Evolutionary conservation across 1,284 basidiomycete genomes (phyloP), one percentile per base, ranked within the genome.

Genomic region (Tranzscheliella williamsii): DNA sequence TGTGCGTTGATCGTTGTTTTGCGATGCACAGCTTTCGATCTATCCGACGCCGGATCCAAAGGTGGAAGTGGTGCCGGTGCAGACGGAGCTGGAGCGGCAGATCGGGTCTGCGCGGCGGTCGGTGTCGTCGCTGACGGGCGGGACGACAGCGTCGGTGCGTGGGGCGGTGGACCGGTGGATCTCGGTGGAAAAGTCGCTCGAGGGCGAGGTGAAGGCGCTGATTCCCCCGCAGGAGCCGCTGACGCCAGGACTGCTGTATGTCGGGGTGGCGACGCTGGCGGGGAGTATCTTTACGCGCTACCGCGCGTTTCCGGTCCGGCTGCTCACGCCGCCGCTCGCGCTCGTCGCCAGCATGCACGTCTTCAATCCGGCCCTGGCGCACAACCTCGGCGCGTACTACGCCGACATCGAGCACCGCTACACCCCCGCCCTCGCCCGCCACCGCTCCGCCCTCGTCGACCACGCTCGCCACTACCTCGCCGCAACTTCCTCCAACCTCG

Each of bases 281-380:
- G 89, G 88, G 1, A 90, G 89, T 46, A 87, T 96, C 66, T 78
- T 95, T 46, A 85, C 88, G 0, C 86, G 91, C 30, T 87, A 87
- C 58, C 86, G 91, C 69, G 46, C 70, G 0, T 60, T 73, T 31
- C 73, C 77, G 16, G 52, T 78, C 29, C 76, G 77, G 15, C 45
- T 78, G 41, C 40, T 77, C 40, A 64, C 72, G 1, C 74, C 74
- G 3, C 74, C 74, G 4, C 34, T 69, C 27, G 58, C 70, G 6
- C 38, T 70, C 15, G 35, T 73, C 17, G 68, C 43, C 11, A 72
- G 71, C 27, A 32, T 77, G 39, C 64, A 58, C 47, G 72, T 74
- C 58, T 77, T 77, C 62, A 63, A 77, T 32, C 77, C 77, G 7
- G 48, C 70, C 15, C 73, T 73, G n/a, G 33, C 69, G 3, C 22